Conservation (phyloP, 2,329 filamentous ascomycete species). For the Verticillium nubilum region DNA sequence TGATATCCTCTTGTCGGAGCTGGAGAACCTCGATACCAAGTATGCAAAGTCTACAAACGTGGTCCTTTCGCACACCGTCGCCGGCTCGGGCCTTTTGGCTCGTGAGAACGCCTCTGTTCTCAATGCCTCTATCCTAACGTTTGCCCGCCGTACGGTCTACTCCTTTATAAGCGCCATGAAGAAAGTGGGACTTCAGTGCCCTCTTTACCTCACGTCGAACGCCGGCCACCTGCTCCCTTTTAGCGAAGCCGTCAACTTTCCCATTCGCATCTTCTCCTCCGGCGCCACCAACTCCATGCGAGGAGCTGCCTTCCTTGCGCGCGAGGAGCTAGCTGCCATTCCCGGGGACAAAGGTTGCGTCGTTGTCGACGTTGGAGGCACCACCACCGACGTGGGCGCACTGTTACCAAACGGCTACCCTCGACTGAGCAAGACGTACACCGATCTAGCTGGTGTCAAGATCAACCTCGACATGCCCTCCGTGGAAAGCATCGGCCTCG, state of each 20-base stretch:
- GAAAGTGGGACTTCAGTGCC: conserved; percentile 29
- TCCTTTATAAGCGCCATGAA: conserved; percentile 38
- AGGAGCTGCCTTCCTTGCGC: conserved; percentile 14
- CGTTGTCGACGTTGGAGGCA: conserved; percentile 18
- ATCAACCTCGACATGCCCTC: conserved; percentile 18
- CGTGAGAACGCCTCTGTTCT: conserved; percentile 49
- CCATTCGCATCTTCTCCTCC: conserved; percentile 16
- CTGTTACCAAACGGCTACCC: conserved; percentile 16
- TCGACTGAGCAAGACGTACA: conserved; percentile 15
- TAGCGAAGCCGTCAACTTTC: conserved; percentile 15
- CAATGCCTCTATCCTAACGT: conserved; percentile 43
- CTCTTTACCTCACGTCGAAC: conserved; percentile 44
- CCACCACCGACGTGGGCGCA: conserved; percentile 16
- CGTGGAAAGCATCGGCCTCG: conserved; percentile 17
- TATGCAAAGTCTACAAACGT: conserved; percentile 8
- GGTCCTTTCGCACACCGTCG: conserved; percentile 24
- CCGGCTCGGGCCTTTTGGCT: conserved; percentile 34
- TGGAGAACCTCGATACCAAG: conserved; percentile 25
- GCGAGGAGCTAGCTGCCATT: not conserved
- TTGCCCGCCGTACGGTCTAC: conserved; percentile 38
- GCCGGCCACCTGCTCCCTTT: conserved; percentile 29
- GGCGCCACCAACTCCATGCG: conserved; percentile 18
- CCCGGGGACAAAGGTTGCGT: conserved; percentile 5
- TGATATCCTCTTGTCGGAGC: conserved; percentile 38
- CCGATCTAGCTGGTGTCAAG: conserved; percentile 15